These are phyloP conservation scores for Diaporthe ampelina DNA, from an alignment of 2,329 filamentous ascomycete species.

Conservation along the genomic window DNA sequence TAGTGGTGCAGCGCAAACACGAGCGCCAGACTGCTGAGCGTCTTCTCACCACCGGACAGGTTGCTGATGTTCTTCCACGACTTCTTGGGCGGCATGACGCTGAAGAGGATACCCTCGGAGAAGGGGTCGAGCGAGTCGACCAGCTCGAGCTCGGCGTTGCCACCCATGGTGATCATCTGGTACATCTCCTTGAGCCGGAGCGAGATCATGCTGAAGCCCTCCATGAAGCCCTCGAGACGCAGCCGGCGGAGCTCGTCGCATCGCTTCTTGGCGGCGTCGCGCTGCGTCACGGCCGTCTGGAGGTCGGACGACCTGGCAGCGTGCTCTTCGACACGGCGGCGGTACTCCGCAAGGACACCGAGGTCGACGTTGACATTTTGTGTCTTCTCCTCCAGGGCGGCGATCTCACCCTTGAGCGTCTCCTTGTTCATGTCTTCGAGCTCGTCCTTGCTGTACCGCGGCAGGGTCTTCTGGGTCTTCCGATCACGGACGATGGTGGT, in stretches of 20 bases:
- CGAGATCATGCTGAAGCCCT: constrained; percentile 94
- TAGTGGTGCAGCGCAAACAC: constrained; percentile 99
- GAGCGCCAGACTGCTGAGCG: constrained; percentile 88
- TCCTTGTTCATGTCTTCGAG: constrained; percentile 76
- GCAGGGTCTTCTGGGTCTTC: constrained; percentile 71
- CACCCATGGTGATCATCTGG: constrained; percentile 99
- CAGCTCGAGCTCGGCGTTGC: constrained; percentile 96
- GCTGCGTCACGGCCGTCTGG: constrained; percentile 79
- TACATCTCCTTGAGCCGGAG: constrained; percentile 99
- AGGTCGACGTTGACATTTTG: constrained; percentile 91
- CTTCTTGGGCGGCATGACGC: constrained; percentile 99
- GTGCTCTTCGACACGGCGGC: constrained; percentile 56
- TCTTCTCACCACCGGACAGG: constrained; percentile 96
- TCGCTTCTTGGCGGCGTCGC: constrained; percentile 90
- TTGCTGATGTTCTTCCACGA: constrained; percentile 99
- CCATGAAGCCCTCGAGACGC: constrained; percentile 97
- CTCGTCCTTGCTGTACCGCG: constrained; percentile 82
- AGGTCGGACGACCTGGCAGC: constrained; percentile 79
- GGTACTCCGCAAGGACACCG: constrained; percentile 71
- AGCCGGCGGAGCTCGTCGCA: constrained; percentile 92
- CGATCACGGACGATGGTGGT: constrained; percentile 45
- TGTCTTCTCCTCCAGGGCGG: constrained; percentile 76
- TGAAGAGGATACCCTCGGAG: constrained; percentile 96
- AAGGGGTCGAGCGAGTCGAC: constrained; percentile 97
- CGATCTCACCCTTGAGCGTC: constrained; percentile 72